Base-by-base conservation (phyloP, 306 rosid species). In the Cucurbita pepo region DNA sequence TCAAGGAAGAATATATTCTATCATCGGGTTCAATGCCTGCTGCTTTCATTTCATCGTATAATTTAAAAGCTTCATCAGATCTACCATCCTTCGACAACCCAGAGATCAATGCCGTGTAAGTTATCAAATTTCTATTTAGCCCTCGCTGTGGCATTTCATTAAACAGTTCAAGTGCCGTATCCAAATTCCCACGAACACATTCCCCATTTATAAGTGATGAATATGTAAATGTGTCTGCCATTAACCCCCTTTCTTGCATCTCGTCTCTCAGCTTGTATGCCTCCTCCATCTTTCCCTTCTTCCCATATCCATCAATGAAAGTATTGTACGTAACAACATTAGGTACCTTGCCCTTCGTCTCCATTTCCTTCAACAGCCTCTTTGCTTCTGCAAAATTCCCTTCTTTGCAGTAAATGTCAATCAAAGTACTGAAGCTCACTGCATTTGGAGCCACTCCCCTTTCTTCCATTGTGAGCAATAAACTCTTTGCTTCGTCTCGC, bases 21-120 rank as follows among this genome's bases (percentile, higher is more conserved):
- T 92, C 91, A 82, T 92, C 92, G 53, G 97, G 92, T 45, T 38
- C 77, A 64, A 90, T 77, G 69, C 88, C 92, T 75, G 53, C 65
- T 75, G 44, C 55, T 63, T 79, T 85, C 97, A 93, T 88, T 83
- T 88, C 90, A 66, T 90, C 90, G 51, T 90, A 90, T 75, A 90
- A 75, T 72, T 73, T 71, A 75, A 88, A 90, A 41, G 96, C 95
- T 81, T 88, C 97, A 43, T 93, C 89, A 41, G 77, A 71, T 82
- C 96, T 90, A 8, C 96, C 98, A 51, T 73, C 86, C 80, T 84
- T 93, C 19, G 98, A 88, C 79, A 90, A 87, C 65, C 97, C 96
- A 3, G 90, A 84, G 61, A 93, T 88, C 69, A 93, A 81, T 4
- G 86, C 80, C 1, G 97, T 81, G 58, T 88, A 90, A 7, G 97